Evolutionary conservation across 2,329 filamentous ascomycete species (phyloP).

Genomic region (Ramularia collo-cygni): DNA sequence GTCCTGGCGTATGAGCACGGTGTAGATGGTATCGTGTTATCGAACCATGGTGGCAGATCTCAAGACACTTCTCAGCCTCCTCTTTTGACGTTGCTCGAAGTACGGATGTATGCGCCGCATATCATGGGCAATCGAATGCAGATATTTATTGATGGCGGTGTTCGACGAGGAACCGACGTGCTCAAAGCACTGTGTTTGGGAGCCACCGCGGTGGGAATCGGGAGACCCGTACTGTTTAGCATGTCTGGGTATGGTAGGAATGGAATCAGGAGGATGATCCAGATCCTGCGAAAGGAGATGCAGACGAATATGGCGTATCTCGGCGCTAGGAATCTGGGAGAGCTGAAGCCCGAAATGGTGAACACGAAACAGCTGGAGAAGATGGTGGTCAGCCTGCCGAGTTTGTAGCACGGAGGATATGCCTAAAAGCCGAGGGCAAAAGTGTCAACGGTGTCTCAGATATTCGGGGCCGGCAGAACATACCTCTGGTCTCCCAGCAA

Average conservation of each 20-base stretch:
- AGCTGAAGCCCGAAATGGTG: conserved; percentile 53
- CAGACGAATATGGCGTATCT: conserved; percentile 59
- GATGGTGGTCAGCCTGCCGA: conserved; percentile 39
- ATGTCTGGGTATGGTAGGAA: conserved; percentile 49
- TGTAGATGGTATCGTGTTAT: conserved; percentile 36
- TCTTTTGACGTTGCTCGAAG: conserved; percentile 54
- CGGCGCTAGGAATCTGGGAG: conserved; percentile 51
- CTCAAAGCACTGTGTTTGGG: conserved; percentile 61
- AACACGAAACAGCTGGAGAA: conserved; percentile 34
- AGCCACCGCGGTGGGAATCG: conserved; percentile 55
- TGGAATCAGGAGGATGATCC: conserved; percentile 42
- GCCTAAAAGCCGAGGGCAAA: too few relatives aligned
- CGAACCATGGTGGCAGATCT: conserved; percentile 45
- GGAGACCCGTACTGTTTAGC: conserved; percentile 52
- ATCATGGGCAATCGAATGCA: conserved; percentile 33
- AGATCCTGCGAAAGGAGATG: conserved; percentile 49
- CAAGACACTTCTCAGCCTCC: conserved; percentile 38
- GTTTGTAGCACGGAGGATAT: too few relatives aligned
- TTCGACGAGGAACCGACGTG: conserved; percentile 59
- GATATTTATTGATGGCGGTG: conserved; percentile 57
- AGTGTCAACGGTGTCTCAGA: too few relatives aligned
- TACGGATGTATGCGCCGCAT: conserved; percentile 53
- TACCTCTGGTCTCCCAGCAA: too few relatives aligned
- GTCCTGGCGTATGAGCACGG: conserved; percentile 35
- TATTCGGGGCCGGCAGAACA: too few relatives aligned